A percentile compares a stretch with the other conserved stretches of the same genome.
phyloP scores from a whole-genome alignment of 768 basidiomycete species.

The Russula lepida region DNA sequence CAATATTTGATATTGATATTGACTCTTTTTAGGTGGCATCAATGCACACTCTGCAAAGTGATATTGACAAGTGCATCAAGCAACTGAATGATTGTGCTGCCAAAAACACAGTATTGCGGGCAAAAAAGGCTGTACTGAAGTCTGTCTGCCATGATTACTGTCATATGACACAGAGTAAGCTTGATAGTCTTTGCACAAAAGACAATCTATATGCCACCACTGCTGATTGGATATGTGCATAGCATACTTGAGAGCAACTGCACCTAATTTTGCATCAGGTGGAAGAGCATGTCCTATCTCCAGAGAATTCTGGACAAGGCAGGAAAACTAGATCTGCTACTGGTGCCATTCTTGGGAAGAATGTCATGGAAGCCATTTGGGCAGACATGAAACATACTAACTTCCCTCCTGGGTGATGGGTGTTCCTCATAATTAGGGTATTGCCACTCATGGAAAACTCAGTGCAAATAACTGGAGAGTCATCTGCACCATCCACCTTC shows the following conservation, averaged over 20 bases:
- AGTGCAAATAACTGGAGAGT: slow-evolving; percentile 32
- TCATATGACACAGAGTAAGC: too few species aligned
- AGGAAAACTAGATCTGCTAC: background rate
- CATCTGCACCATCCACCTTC: slow-evolving; percentile 29
- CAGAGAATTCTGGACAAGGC: background rate
- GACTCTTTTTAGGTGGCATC: background rate
- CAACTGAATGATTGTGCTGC: background rate
- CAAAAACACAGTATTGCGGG: background rate
- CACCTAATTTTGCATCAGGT: background rate
- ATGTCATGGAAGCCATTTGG: slow-evolving; percentile 27
- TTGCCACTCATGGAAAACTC: slow-evolving; percentile 27
- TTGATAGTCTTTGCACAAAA: background rate
- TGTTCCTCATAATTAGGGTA: slow-evolving; percentile 29
- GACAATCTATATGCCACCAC: background rate
- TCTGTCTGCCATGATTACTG: background rate
- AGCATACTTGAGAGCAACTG: background rate
- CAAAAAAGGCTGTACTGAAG: background rate
- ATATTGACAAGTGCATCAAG: background rate
- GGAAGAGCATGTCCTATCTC: background rate
- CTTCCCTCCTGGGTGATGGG: slow-evolving; percentile 29
- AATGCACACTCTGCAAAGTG: background rate
- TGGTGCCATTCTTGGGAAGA: slow-evolving; percentile 25
- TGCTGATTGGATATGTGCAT: background rate
- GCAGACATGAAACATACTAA: slow-evolving; percentile 26
- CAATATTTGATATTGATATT: background rate